Evolutionary conservation across 2,329 filamentous ascomycete genomes (phyloP).

Genomic region (Huntiella omanensis): DNA sequence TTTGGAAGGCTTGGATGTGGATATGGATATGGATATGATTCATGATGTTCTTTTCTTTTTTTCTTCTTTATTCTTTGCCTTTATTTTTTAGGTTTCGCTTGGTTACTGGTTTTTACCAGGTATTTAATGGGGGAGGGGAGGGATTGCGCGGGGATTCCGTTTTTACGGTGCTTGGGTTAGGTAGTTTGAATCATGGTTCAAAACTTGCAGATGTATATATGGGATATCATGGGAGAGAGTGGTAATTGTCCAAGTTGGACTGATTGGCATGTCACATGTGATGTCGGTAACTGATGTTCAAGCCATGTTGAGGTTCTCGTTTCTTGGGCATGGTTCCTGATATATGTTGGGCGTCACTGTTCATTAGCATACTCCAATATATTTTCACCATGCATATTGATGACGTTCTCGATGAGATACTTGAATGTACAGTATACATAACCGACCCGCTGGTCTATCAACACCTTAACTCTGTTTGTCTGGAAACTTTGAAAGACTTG

Average conservation of each 20-base stretch:
- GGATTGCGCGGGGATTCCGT: background rate
- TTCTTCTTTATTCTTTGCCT: background rate
- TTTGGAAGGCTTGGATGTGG: background rate
- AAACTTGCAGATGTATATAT: background rate
- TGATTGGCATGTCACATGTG: background rate
- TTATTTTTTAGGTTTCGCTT: background rate
- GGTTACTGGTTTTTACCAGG: background rate
- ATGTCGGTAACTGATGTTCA: background rate
- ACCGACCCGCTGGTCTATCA: too few species aligned
- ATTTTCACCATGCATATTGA: too few species aligned
- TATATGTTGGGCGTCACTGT: too few species aligned
- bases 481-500: too few species aligned
- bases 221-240: background rate
- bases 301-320: too few species aligned
- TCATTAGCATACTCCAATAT: too few species aligned
- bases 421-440: too few species aligned
- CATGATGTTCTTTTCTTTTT: constrained; percentile 1
- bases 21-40: background rate
- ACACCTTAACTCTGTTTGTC: too few species aligned
- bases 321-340: too few species aligned
- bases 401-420: too few species aligned
- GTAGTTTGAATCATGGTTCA: background rate
- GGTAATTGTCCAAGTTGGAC: background rate
- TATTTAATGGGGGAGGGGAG: background rate
- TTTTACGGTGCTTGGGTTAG: background rate